Base-by-base conservation (phyloP, 202 grass and related monocot species). In the Elaeis oleifera region DNA sequence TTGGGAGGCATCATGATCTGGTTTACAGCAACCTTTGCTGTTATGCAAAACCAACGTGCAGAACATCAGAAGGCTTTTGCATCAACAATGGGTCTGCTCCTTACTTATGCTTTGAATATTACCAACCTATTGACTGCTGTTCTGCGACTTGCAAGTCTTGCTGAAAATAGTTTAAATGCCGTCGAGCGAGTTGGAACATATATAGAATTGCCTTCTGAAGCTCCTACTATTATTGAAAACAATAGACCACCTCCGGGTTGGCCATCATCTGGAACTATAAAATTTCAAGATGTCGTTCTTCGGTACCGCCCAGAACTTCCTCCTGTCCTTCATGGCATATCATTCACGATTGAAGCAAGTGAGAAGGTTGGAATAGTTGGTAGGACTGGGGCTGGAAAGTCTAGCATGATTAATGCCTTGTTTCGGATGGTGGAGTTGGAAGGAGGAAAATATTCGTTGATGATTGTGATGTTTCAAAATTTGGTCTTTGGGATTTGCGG, bases 91-190 rank as follows among this genome's bases (percentile, higher is more conserved):
- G 94, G 94, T 73, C 80, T 99, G 55, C 84, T 99, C 51, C 88
- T 99, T 69, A 86, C 88, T 53, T 99, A 99, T 63, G 73, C 94
- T 27, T 87, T 99, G 60, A 92, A 99, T 73, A 99, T 99, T 74
- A 99, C 94, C 64, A 89, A 71, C 67, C 71, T 99, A 66, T 81
- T 99, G 57, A 99, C 94, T 4, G 68, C 69, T 64, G 82, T 81
- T 69, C 80, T 99, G 69, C 85, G 94, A 60, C 77, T 99, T 59
- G 94, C 94, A 63, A 99, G 94, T 75, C 82, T 99, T 20, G 88
- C 94, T 58, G 94, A 99, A 90, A 99, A 99, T 76, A 99, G 88
- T 76, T 81, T 99, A 76, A 99, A 99, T 86, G 84, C 94, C 70
- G 94, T 99, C 67, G 94, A 99, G 61, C 75, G 94, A 65, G 71